Percentiles rank a stretch among this genome's conserved stretches.
phyloP scores from a whole-genome alignment of 352 stramenopile species.

The Pythium myriotylum region DNA sequence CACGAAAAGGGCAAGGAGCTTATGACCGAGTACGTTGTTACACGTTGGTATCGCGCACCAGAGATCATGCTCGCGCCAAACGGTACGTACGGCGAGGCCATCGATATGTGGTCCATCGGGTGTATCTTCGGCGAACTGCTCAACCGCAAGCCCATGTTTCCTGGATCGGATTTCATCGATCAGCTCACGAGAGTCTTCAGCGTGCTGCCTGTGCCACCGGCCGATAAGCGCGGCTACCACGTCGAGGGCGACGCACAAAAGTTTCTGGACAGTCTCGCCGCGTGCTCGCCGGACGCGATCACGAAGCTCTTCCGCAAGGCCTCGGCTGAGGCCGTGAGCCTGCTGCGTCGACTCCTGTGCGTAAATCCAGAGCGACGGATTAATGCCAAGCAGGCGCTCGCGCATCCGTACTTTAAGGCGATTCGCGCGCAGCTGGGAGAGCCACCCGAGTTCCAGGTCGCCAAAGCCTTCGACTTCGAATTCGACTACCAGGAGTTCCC shows the following conservation, averaged over 20 bases:
- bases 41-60: slow-evolving; percentile 80
- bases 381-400: slow-evolving; percentile 86
- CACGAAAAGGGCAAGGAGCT: slow-evolving; percentile 60
- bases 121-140: slow-evolving; percentile 95
- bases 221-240: slow-evolving; percentile 74
- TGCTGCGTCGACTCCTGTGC: slow-evolving; percentile 71
- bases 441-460: slow-evolving; percentile 63
- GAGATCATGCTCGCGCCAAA: slow-evolving; percentile 88
- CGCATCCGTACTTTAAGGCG: slow-evolving; percentile 90
- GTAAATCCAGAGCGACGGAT: slow-evolving; percentile 92
- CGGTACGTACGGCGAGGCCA: slow-evolving; percentile 70
- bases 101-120: slow-evolving; percentile 89
- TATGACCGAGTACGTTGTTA: slow-evolving; percentile 89
- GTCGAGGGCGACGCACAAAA: slow-evolving; percentile 77
- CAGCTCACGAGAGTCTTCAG: slow-evolving; percentile 79
- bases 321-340: slow-evolving; percentile 65
- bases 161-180: slow-evolving; percentile 79
- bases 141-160: slow-evolving; percentile 75
- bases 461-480: slow-evolving; percentile 79
- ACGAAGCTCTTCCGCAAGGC: slow-evolving; percentile 69
- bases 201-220: slow-evolving; percentile 65
- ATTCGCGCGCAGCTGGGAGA: slow-evolving; percentile 74
- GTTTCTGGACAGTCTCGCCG: slow-evolving; percentile 72
- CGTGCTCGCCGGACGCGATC: slow-evolving; percentile 72
- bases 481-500: slow-evolving; percentile 79